phyloP scores from a whole-genome alignment of 2,329 filamentous ascomycete species.

The Fusarium ambrosium region DNA sequence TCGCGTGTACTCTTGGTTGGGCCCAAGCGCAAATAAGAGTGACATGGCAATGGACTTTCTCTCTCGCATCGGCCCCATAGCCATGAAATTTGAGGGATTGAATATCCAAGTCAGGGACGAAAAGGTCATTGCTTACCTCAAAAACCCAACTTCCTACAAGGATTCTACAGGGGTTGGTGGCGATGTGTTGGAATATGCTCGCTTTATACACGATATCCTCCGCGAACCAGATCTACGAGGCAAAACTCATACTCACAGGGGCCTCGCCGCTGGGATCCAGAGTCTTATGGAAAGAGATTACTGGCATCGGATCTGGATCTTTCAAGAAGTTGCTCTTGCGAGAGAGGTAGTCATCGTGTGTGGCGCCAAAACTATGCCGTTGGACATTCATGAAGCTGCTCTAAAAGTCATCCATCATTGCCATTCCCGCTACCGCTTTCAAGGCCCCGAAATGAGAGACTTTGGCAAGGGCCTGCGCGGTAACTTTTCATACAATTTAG shows the following conservation, averaged over 20 bases:
- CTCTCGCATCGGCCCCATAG: not conserved
- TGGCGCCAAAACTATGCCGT: not conserved
- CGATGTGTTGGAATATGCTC: not conserved
- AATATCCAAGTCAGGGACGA: not conserved
- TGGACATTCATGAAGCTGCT: not conserved
- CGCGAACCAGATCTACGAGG: not conserved
- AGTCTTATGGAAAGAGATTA: not conserved
- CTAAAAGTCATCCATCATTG: not conserved
- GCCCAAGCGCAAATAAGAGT: not conserved
- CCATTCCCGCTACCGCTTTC: not conserved
- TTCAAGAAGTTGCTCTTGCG: not conserved
- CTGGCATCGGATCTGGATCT: constrained; percentile 6
- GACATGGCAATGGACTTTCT: not conserved
- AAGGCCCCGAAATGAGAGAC: not conserved
- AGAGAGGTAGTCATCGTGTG: not conserved
- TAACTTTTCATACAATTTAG: not conserved
- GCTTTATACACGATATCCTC: not conserved
- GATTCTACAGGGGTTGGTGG: not conserved
- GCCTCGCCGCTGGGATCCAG: not conserved
- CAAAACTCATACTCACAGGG: not conserved
- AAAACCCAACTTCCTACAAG: not conserved
- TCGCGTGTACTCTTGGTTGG: not conserved
- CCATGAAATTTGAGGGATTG: not conserved
- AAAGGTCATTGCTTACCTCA: not conserved
- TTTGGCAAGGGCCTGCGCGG: not conserved